Evolutionary conservation across 345 rosid genomes (phyloP).

Genomic region (Draba incana): DNA sequence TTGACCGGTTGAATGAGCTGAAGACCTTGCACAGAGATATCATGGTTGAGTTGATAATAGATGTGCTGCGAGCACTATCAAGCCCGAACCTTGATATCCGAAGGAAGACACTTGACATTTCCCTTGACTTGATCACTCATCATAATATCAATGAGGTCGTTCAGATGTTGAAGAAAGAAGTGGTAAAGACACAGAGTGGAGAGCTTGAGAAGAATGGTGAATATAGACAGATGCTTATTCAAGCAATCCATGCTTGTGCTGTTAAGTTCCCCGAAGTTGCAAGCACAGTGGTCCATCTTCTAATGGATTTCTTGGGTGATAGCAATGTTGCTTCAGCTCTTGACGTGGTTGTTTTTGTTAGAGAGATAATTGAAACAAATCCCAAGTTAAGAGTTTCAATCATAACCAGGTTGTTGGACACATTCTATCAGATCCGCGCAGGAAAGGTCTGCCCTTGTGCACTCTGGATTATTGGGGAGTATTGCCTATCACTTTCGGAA

Average conservation of each 20-base stretch:
- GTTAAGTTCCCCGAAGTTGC: conserved; percentile 94
- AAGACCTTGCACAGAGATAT: conserved; percentile 72
- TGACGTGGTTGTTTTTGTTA: conserved; percentile 76
- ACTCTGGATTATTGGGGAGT: no score
- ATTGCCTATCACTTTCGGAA: no score
- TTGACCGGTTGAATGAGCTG: conserved; percentile 78
- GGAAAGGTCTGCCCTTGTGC: no score
- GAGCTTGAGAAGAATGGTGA: conserved; percentile 93
- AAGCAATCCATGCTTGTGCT: conserved; percentile 89
- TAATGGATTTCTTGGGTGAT: conserved; percentile 94
- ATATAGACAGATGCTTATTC: conserved; percentile 91
- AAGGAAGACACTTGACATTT: conserved; percentile 80
- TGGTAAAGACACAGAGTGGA: conserved; percentile 85
- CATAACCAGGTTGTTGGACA: conserved; percentile 82
- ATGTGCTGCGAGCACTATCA: conserved; percentile 90
- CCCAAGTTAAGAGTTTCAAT: conserved; percentile 84
- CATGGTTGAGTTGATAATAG: conserved; percentile 88
- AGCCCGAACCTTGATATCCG: conserved; percentile 87
- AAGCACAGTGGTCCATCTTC: conserved; percentile 86
- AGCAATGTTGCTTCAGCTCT: conserved; percentile 87
- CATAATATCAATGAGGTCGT: conserved; percentile 82
- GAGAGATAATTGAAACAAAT: conserved; percentile 86
- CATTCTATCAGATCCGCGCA: no score
- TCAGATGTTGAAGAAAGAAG: conserved; percentile 82
- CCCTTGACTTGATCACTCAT: conserved; percentile 80